A percentile compares a stretch with the other conserved stretches of the same genome.
Evolutionary conservation across 2,329 filamentous ascomycete genomes (phyloP).

Genomic region (Thelonectria rubi): DNA sequence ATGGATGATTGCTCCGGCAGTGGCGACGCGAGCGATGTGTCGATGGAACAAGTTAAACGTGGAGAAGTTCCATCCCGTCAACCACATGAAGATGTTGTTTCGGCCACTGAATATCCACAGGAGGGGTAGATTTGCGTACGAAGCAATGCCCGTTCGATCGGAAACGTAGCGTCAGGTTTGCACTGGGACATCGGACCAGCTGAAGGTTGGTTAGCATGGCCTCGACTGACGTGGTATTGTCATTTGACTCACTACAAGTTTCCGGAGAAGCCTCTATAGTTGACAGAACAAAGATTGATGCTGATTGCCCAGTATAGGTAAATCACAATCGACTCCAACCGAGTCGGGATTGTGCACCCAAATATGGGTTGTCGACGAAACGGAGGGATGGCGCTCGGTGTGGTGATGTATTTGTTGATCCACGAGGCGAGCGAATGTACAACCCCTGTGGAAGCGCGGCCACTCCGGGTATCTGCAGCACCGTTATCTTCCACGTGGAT

Average conservation of each 20-base stretch:
- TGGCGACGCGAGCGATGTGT: constrained; percentile 66
- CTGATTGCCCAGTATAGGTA: neutral
- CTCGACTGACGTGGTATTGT: neutral
- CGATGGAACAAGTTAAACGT: constrained; percentile 72
- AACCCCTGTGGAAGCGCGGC: neutral
- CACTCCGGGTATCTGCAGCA: neutral
- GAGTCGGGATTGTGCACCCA: neutral
- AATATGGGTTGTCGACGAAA: neutral
- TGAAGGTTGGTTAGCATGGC: neutral
- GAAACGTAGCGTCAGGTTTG: constrained; percentile 2
- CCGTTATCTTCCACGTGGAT: neutral
- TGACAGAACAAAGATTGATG: neutral
- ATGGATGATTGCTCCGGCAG: constrained; percentile 66
- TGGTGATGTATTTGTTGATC: neutral
- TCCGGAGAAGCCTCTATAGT: neutral
- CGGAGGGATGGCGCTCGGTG: neutral
- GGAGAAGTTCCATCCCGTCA: constrained; percentile 71
- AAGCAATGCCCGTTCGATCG: constrained; percentile 10
- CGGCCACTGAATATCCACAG: constrained; percentile 70
- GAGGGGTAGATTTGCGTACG: constrained; percentile 53
- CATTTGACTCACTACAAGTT: neutral
- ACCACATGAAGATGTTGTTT: constrained; percentile 68
- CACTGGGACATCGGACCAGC: neutral
- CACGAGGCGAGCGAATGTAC: neutral
- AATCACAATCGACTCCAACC: neutral